Conservation (phyloP, 2,329 filamentous ascomycete species). For the Epichloe gansuensis region DNA sequence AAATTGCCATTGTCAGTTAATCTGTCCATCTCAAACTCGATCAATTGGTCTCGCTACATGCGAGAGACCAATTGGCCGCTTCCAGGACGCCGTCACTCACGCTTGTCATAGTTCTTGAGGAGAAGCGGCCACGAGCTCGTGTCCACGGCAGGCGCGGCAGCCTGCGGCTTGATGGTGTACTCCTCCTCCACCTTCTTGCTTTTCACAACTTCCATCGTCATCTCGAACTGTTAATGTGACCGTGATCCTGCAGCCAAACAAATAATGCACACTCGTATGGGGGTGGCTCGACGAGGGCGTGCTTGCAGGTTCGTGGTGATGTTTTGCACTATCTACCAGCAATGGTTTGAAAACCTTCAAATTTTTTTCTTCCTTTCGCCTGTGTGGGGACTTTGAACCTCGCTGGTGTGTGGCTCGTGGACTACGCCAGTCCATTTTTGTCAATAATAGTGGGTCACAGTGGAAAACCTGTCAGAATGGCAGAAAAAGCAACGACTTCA, state of each 20-base stretch:
- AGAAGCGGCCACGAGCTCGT: constrained; percentile 88
- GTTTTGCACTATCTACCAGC: constrained; percentile 7
- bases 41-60: not conserved
- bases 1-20: constrained; percentile 4
- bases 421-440: constrained; percentile 2
- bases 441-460: too few relatives aligned
- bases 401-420: constrained; percentile 8
- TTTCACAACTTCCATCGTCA: constrained; percentile 36
- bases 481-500: too few relatives aligned
- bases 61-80: not conserved
- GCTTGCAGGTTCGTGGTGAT: constrained; percentile 9
- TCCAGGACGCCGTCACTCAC: constrained; percentile 39
- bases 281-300: constrained; percentile 10
- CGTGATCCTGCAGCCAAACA: constrained; percentile 7
- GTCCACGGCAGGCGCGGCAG: constrained; percentile 63
- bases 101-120: constrained; percentile 89
- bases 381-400: constrained; percentile 11
- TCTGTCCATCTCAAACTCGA: not conserved
- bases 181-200: constrained; percentile 46
- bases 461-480: too few relatives aligned
- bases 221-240: constrained; percentile 13
- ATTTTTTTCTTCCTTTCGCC: constrained; percentile 10
- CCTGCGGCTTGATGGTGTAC: constrained; percentile 86
- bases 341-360: constrained; percentile 9
- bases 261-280: constrained; percentile 11